Base-by-base conservation (phyloP, 768 basidiomycete species). In the Pleurotus tuoliensis region DNA sequence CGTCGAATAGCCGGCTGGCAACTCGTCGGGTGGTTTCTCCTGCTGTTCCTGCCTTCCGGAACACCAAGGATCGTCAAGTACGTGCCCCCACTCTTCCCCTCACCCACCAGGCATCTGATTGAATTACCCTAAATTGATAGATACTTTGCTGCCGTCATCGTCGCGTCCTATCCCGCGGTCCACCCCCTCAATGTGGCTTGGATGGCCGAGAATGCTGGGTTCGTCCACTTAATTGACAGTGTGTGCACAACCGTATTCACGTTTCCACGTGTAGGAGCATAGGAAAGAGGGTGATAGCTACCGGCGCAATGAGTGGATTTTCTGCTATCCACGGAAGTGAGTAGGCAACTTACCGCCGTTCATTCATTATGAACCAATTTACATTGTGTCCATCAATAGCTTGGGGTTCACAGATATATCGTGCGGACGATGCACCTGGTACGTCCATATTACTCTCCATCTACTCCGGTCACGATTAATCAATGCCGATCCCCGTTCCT, bases 371-470 rank as follows among this genome's bases (percentile, higher is more conserved):
- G 30, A 34, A 11, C 30, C 8, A 9, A 34, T 34, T 34, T 11
- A 11, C 30, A 34, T 34, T 3, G 4, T 34, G 30, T 18, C 24
- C 24, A 25, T 5, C n/a, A 24, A 24, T 18, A 56, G 56, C 49
- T 5, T 59, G 58, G 58, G 58, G 43, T 12, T 58, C 57, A n/a
- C 57, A 58, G 34, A 59, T 59, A 22, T 59, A 57, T 45, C 58
- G 51, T 30, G 58, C 58, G 13, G 56, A 59, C 44, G 58, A 59
- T 52, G 25, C 37, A 6, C 61, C 61, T 25, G 24, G 51, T 53
- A 53, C 9, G 51, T 53, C 18, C 4, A 25, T 27, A 6, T 4
- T 12, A n/a, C 13, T 30, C 9, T 16, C 38, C 39, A 16, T 2
- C 8, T 4, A 9, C 30, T 4, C 30, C 1, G 8, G 6, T 30